phyloP scores from a whole-genome alignment of 1,284 basidiomycete species.

The Ceratobasidium sp. region DNA sequence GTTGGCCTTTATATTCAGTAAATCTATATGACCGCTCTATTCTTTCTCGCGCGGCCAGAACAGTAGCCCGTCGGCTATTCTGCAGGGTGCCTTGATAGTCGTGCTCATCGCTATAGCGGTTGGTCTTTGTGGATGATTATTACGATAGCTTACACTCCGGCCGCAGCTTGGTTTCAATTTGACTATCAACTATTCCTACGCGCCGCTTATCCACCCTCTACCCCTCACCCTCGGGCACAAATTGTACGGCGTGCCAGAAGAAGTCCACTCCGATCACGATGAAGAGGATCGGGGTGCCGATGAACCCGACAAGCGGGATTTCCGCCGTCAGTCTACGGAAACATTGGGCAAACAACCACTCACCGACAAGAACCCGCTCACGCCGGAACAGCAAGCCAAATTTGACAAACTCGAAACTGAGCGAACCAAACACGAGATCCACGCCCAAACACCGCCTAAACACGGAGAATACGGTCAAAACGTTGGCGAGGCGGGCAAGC shows the following conservation, averaged over 20 bases:
- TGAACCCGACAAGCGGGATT: constrained; percentile 34
- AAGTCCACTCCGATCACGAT: constrained; percentile 53
- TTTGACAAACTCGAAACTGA: constrained; percentile 19
- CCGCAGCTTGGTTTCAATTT: constrained; percentile 51
- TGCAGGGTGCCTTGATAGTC: constrained; percentile 85
- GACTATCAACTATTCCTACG: constrained; percentile 69
- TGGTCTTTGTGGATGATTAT: constrained; percentile 56
- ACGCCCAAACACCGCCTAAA: constrained; percentile 5
- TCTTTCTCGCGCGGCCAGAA: constrained; percentile 82
- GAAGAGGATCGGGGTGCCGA: constrained; percentile 52
- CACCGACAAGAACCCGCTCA: constrained; percentile 18
- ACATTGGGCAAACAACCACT: constrained; percentile 21
- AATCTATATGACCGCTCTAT: constrained; percentile 84
- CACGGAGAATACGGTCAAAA: constrained; percentile 20
- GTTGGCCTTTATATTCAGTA: constrained; percentile 90
- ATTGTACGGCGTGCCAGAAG: constrained; percentile 59
- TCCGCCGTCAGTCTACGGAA: constrained; percentile 33
- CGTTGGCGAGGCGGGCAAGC: constrained; percentile 41
- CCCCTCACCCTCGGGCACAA: constrained; percentile 83
- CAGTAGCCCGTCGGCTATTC: constrained; percentile 67
- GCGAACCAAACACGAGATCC: constrained; percentile 41
- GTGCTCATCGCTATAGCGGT: constrained; percentile 85
- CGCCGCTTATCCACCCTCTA: constrained; percentile 63
- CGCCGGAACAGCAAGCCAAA: constrained; percentile 41
- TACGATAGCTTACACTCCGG: constrained; percentile 52